Base-by-base conservation (phyloP, 2,329 filamentous ascomycete species). In the Helminthosporium solani region DNA sequence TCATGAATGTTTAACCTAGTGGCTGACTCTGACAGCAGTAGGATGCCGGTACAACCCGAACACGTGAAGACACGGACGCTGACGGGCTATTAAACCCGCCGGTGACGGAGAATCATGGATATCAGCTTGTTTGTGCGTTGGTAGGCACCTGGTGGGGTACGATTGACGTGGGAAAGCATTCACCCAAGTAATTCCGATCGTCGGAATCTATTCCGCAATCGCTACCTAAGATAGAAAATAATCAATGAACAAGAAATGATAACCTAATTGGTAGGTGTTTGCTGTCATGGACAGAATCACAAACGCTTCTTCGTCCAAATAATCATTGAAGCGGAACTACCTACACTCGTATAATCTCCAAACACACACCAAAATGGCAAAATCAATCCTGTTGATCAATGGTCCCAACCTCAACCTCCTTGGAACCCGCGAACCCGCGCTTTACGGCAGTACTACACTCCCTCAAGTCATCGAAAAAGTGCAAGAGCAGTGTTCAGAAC, bases 341-440 rank as follows among this genome's bases (percentile, higher is more conserved):
- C 19, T 18, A 15, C 12, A 6, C 30, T 14, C 12, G 27, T 6
- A 33, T 15, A n/a, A 18, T 18, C 33, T 35, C 19, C 33, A 16
- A 18, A 8, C 11, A 35, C 15, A 5, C n/a, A 43, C 23, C 23
- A 47, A 15, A 18, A 71, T 70, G 71, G 56, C 68, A 31, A 71
- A 70, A 53, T 62, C 63, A 15, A 83, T 90, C 63, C 83, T 90
- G 57, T 76, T 90, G 54, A 83, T 90, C 74, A 90, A 90, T 70
- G 87, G 87, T n/a, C 86, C 87, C 25, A 91, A 91, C 68, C 84
- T 91, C 58, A 90, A 90, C 72, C 83, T 91, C 40, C 79, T 91
- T 23, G 87, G 87, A 28, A 85, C 81, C 11, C 79, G 88, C 18
- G 87, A 92, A 66, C 87, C 87, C 14, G 73, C 82, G 21, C 78